phyloP scores from a whole-genome alignment of 192 early-diverging fungal species.

The Gorgonomyces haynaldii region DNA sequence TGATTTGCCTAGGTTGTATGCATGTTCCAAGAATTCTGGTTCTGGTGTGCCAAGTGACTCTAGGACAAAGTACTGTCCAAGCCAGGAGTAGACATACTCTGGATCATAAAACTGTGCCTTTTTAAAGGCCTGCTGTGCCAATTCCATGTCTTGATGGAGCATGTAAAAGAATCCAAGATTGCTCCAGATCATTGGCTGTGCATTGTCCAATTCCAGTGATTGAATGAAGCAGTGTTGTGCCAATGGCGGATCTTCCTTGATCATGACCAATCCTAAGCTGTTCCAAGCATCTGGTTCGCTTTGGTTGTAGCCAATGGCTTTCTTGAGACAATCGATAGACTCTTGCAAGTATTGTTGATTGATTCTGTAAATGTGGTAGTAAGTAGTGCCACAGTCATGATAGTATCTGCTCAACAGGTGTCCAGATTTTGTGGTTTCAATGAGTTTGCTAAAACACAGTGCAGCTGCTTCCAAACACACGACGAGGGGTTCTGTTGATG shows the following conservation, averaged over 20 bases:
- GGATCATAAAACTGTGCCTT: slow-evolving; percentile 66
- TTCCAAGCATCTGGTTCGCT: slow-evolving; percentile 52
- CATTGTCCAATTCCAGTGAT: slow-evolving; percentile 51
- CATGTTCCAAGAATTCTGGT: slow-evolving; percentile 65
- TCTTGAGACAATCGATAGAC: slow-evolving; percentile 8
- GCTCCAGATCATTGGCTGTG: slow-evolving; percentile 59
- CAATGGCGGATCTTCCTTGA: slow-evolving; percentile 34
- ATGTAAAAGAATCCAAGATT: slow-evolving; percentile 77
- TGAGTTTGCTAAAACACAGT: too few relatives aligned
- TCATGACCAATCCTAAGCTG: slow-evolving; percentile 54
- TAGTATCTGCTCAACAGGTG: too few relatives aligned
- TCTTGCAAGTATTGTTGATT: too few relatives aligned
- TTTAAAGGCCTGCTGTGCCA: slow-evolving; percentile 62
- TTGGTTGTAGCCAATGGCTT: slow-evolving; percentile 24
- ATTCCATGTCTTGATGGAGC: slow-evolving; percentile 54
- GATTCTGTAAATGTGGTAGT: too few relatives aligned
- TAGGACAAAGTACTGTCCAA: slow-evolving; percentile 76
- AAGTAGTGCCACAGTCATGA: too few relatives aligned
- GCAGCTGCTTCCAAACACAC: too few relatives aligned
- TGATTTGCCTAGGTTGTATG: slow-evolving; percentile 50
- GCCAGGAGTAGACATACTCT: slow-evolving; percentile 64
- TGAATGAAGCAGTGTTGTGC: slow-evolving; percentile 80
- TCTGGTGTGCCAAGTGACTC: slow-evolving; percentile 40
- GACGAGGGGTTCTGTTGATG: too few relatives aligned
- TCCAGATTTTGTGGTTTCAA: too few relatives aligned